Conservation (phyloP, 2,329 filamentous ascomycete genomes). For the Fusarium concolor region DNA sequence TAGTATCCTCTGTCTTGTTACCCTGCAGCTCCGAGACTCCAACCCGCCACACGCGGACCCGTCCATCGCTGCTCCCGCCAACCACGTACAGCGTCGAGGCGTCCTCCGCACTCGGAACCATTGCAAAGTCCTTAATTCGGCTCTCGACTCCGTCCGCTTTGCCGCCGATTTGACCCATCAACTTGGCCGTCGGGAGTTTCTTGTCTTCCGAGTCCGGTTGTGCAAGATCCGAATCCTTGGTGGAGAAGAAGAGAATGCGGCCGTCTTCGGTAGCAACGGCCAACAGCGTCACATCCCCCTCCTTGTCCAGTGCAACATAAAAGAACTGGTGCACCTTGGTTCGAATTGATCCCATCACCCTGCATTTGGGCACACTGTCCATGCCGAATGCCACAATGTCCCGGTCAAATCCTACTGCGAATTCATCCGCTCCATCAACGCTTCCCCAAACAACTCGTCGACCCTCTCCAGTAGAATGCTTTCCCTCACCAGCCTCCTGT, state of each 20-base stretch:
- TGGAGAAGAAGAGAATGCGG: slow-evolving; percentile 84
- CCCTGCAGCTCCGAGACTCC: slow-evolving; percentile 55
- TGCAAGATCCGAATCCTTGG: slow-evolving; percentile 62
- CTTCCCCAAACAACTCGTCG: slow-evolving; percentile 83
- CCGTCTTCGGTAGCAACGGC: slow-evolving; percentile 92
- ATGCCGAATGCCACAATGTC: slow-evolving; percentile 88
- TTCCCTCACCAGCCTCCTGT: slow-evolving; percentile 79
- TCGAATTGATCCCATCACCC: slow-evolving; percentile 72
- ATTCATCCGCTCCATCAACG: slow-evolving; percentile 79
- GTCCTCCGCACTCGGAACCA: slow-evolving; percentile 62
- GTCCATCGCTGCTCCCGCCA: slow-evolving; percentile 86
- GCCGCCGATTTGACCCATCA: slow-evolving; percentile 83
- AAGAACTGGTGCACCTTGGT: slow-evolving; percentile 87
- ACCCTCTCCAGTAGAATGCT: slow-evolving; percentile 83
- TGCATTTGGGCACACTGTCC: slow-evolving; percentile 84
- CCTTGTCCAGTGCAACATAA: slow-evolving; percentile 71
- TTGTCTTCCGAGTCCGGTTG: slow-evolving; percentile 45
- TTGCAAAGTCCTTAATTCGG: slow-evolving; percentile 89
- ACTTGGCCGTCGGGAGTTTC: slow-evolving; percentile 68
- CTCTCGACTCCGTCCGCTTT: slow-evolving; percentile 72
- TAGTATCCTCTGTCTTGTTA: slow-evolving; percentile 46
- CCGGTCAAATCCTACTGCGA: slow-evolving; percentile 88
- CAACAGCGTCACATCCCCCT: slow-evolving; percentile 62
- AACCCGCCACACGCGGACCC: slow-evolving; percentile 81
- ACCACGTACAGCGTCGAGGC: slow-evolving; percentile 66